Base-by-base conservation (phyloP, 495 filamentous ascomycete species). In the Aspergillus steynii region DNA sequence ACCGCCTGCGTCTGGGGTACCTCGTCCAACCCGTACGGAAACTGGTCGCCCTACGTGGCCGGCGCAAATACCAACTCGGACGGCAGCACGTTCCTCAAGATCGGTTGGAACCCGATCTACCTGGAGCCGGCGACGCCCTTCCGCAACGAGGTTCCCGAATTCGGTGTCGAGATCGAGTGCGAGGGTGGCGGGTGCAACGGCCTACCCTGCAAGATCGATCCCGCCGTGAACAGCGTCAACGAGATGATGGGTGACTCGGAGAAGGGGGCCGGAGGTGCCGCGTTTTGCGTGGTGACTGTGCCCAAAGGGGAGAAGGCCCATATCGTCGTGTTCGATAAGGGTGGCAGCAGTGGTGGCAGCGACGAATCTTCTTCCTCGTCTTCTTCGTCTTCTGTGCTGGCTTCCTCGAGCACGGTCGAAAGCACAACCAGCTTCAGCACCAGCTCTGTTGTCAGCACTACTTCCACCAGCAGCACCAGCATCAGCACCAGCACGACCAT, bases 101-200 rank as follows among this genome's bases (percentile, higher is more conserved):
- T 95, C 56, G 90, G 85, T 52, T 91, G 88, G 84, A 93, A 93
- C 76, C 90, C 90, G 42, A 88, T 91, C 60, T 93, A 85, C 65
- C 80, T 87, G 55, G 81, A 82, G 65, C 75, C 79, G 14, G 64
- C 80, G 34, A 82, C 80, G n/a, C 79, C 80, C 0, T 86, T 91
- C 70, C 75, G 77, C 48, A 74, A 82, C 60, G 80, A 76, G 10
- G 78, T 80, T 59, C 89, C 90, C 5, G 80, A 74, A 27, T 94
- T 83, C 59, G 90, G 90, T 66, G 73, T 93, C 37, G 85, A 85
- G 65, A 87, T 94, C 65, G 84, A 85, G 66, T 94, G 90, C 68
- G 72, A 75, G 2, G 83, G 81, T n/a, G 81, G 74, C 29, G 82
- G 80, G 28, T 94, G 90, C 77, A 87, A 89, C 64, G 89, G 89